Evolutionary conservation across 2,329 filamentous ascomycete genomes (phyloP), one percentile per base, ranked within the genome.

Genomic region (Chrysoporthe cubensis): DNA sequence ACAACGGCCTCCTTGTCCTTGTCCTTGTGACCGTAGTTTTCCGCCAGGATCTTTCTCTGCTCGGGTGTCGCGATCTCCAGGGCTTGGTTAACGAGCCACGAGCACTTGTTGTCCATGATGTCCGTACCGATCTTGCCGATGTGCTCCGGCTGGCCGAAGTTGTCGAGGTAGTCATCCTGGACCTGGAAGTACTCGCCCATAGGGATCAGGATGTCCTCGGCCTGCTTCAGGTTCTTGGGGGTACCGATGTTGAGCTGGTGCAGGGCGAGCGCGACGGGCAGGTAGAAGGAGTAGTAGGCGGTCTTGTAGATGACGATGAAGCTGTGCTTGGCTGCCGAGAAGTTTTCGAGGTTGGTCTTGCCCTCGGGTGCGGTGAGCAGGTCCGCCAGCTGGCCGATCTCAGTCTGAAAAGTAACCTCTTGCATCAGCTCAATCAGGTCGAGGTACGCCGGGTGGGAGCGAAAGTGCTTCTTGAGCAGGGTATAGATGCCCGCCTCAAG

Each of bases 221-320:
- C 91, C 76, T 92, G 91, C 82, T 95, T 91, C 70, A 99, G 89
- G 84, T 97, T 98, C 81, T 91, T 88, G 40, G 90, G 88, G 9
- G 93, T 96, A 32, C 95, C 96, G 69, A 94, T 85, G 76, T 93
- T 90, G 73, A 94, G 88, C 81, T 94, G 91, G 84, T 95, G 85
- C 74, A 99, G 86, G 5, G 96, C 93, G 57, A 99, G 88, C 11
- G 94, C 95, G 66, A 99, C 94, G 68, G 96, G 96, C 16, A 99
- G 91, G 84, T 98, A 98, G 87, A 99, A 99, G 77, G 92, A 96
- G 86, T 99, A 99, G 85, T 96, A 99, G 63, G 96, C 94, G 34
- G 96, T 99, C 89, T 99, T 99, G 90, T 97, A 98, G 82, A 97
- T 92, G 83, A 99, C 96, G 77, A 99, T 99, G 86, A 98, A 99